Conservation (phyloP, 371 early-diverging fungal species). For the Mortierella sp. region DNA sequence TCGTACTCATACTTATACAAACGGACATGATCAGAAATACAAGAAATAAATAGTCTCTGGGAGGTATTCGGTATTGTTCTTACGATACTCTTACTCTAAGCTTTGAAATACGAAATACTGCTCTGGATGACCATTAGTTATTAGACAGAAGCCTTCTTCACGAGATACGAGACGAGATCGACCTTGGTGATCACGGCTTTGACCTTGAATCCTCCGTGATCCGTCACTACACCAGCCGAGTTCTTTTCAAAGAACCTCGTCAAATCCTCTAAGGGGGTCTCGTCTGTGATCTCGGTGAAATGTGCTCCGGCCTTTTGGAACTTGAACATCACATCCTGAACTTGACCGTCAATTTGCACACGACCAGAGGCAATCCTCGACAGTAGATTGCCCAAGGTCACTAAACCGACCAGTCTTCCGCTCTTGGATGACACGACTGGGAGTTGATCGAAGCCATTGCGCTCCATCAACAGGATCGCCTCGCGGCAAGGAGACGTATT, state of each 20-base stretch:
- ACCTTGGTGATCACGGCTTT: slow-evolving; percentile 92
- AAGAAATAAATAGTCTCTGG: no score
- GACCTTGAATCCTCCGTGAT: slow-evolving; percentile 71
- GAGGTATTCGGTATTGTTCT: not conserved
- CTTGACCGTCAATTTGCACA: slow-evolving; percentile 72
- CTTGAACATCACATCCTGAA: slow-evolving; percentile 85
- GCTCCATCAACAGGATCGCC: slow-evolving; percentile 89
- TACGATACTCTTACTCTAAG: not conserved
- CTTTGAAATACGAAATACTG: no score
- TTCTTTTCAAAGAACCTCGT: slow-evolving; percentile 92
- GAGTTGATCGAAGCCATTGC: slow-evolving; percentile 93
- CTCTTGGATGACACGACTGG: slow-evolving; percentile 82
- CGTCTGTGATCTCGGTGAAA: slow-evolving; percentile 85
- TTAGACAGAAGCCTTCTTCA: slow-evolving; percentile 59
- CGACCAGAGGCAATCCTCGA: slow-evolving; percentile 84
- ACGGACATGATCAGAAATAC: no score
- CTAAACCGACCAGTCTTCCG: slow-evolving; percentile 79
- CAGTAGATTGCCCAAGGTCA: slow-evolving; percentile 90
- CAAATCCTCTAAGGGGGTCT: slow-evolving; percentile 86
- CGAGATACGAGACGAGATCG: slow-evolving; percentile 87
- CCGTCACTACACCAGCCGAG: slow-evolving; percentile 91
- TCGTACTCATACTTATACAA: no score
- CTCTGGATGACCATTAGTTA: not conserved
- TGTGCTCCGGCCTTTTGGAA: slow-evolving; percentile 75
- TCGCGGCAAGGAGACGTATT: slow-evolving; percentile 76